phyloP scores from a whole-genome alignment of 192 early-diverging fungal species.

The Rhizoclosmatium sp. region DNA sequence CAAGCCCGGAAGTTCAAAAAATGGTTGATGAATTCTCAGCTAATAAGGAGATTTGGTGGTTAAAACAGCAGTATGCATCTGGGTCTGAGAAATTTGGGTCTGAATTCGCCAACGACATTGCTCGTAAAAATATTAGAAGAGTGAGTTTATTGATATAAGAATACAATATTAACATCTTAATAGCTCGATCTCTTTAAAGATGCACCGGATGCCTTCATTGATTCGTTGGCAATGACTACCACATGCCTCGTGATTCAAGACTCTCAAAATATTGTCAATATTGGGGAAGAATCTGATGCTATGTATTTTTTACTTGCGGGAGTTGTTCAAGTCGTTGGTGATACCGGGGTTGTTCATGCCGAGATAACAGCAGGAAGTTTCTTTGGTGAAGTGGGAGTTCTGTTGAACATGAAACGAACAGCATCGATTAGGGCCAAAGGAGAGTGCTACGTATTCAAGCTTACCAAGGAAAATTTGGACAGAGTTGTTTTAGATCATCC shows the following conservation, averaged over 20 bases:
- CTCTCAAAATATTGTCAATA: slow-evolving; percentile 39
- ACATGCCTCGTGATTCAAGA: slow-evolving; percentile 36
- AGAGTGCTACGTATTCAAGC: slow-evolving; percentile 45
- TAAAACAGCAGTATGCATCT: slow-evolving; percentile 30
- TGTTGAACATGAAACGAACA: slow-evolving; percentile 55
- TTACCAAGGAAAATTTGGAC: slow-evolving; percentile 47
- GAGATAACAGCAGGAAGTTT: slow-evolving; percentile 49
- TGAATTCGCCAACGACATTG: slow-evolving; percentile 56
- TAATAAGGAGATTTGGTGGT: slow-evolving; percentile 41
- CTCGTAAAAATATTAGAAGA: slow-evolving; percentile 47
- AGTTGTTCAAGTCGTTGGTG: slow-evolving; percentile 50
- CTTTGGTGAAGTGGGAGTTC: slow-evolving; percentile 62
- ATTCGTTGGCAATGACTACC: slow-evolving; percentile 44
- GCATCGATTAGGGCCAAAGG: slow-evolving; percentile 56
- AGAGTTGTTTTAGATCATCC: slow-evolving; percentile 45
- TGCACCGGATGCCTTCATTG: slow-evolving; percentile 44
- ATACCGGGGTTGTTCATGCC: slow-evolving; percentile 46
- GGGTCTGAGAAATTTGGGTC: slow-evolving; percentile 52
- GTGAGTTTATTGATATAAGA: slow-evolving; percentile 20
- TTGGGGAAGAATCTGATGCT: slow-evolving; percentile 48
- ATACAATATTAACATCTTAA: not conserved
- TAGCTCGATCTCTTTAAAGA: slow-evolving; percentile 42
- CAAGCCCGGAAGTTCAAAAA: slow-evolving; percentile 29
- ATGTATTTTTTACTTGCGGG: slow-evolving; percentile 55
- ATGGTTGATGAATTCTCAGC: slow-evolving; percentile 31